Evolutionary conservation across 2,329 filamentous ascomycete species (phyloP), one percentile per base, ranked within the genome.

Genomic region (Beauveria brongniartii): DNA sequence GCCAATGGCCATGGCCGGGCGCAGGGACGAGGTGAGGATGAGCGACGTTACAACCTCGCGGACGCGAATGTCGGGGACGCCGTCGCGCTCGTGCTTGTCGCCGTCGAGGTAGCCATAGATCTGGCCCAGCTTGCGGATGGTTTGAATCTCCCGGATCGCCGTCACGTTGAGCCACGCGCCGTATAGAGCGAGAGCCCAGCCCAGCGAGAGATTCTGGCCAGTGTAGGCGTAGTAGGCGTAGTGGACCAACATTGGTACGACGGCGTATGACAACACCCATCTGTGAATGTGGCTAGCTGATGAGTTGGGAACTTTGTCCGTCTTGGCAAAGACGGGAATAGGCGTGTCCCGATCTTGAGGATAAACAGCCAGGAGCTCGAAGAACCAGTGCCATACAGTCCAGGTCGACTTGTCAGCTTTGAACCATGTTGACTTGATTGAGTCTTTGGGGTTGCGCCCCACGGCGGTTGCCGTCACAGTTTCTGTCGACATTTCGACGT

Each of bases 371-470:
- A 75, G 63, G 0, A 69, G 44, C 46, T 75, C 70, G 28, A 73
- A 65, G 12, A 73, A 59, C 67, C 66, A 70, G 62, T 75, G 73
- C 47, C 65, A 62, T 5, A 65, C 4, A 5, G 65, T 70, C 74
- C 74, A 76, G 3, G 66, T 41, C 20, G 62, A 62, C 26, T 62
- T 66, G 62, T 71, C 69, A 24, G 59, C 62, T 6, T 43, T 47
- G 5, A 70, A 69, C 74, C 74, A 76, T 8, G 74, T 75, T 5
- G 74, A 74, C 67, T 75, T 75, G 69, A 76, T 76, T 10, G 73
- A 74, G 64, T 76, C 73, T 53, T 70, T 72, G 22, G 59, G 54
- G 34, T 47, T 61, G 20, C 55, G 61, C 44, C 44, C n/a, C 16
- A 59, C 56, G 56, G 55, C 51, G 22, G 55, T 44, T 4, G 55